Conservation (phyloP, 371 early-diverging fungal genomes). For the Mortierella sp. region DNA sequence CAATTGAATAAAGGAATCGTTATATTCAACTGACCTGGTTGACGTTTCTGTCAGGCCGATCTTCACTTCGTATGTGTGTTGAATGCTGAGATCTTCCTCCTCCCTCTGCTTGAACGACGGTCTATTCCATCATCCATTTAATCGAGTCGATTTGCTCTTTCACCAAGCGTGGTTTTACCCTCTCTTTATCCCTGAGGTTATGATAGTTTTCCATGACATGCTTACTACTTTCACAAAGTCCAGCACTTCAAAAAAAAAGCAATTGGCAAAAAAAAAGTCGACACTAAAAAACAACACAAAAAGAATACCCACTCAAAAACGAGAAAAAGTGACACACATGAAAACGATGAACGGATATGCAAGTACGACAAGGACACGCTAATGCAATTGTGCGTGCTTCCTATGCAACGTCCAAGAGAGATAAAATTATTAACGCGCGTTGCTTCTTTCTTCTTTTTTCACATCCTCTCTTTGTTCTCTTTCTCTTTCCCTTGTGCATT, state of each 20-base stretch:
- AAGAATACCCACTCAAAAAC: slow-evolving; percentile 1
- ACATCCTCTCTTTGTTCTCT: neutral
- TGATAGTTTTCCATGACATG: too few relatives aligned
- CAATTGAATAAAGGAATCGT: too few relatives aligned
- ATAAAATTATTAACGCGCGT: neutral
- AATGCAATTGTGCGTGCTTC: neutral
- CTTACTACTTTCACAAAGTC: neutral
- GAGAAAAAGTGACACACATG: neutral
- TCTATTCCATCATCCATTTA: neutral
- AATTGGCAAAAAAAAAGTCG: neutral
- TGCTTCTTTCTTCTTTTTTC: neutral
- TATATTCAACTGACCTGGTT: neutral
- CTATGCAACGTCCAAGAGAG: neutral
- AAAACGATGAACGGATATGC: neutral
- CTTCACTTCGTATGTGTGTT: neutral
- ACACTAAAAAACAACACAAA: neutral
- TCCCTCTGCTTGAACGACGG: neutral
- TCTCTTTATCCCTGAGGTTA: neutral
- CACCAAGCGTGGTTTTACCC: too few relatives aligned
- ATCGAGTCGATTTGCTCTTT: neutral
- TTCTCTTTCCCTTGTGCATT: neutral
- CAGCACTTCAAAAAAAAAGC: neutral
- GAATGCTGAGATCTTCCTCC: neutral
- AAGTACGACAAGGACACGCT: neutral
- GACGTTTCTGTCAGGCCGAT: neutral